A percentile compares a stretch with the other conserved stretches of the same genome.
Evolutionary conservation across 495 filamentous ascomycete genomes (phyloP).

Genomic region (Hypoxylon trugodes): DNA sequence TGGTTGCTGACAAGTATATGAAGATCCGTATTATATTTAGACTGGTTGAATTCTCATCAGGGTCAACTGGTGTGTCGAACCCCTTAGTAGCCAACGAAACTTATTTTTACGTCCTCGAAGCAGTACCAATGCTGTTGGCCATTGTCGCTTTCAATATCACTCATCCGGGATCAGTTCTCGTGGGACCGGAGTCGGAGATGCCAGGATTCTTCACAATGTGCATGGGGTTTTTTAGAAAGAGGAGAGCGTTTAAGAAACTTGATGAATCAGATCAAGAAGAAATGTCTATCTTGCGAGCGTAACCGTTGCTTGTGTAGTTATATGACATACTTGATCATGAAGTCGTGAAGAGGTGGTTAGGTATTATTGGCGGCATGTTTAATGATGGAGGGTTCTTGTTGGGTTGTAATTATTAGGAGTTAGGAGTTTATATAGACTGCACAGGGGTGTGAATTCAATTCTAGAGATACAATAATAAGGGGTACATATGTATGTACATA

Average conservation of each 20-base stretch:
- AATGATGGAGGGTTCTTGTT: no score
- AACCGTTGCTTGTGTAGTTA: not conserved
- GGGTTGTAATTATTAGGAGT: no score
- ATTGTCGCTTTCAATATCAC: slow-evolving; percentile 55
- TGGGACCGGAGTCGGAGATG: slow-evolving; percentile 51
- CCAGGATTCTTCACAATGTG: slow-evolving; percentile 25
- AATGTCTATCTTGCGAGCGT: slow-evolving; percentile 6
- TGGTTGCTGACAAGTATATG: slow-evolving; percentile 9
- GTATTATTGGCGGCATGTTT: no score
- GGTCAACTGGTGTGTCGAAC: slow-evolving; percentile 49
- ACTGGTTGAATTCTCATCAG: slow-evolving; percentile 61
- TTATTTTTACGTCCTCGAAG: slow-evolving; percentile 59
- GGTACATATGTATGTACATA: no score
- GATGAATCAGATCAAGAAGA: slow-evolving; percentile 9
- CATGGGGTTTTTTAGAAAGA: slow-evolving; percentile 7
- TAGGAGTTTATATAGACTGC: no score
- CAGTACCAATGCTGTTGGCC: slow-evolving; percentile 63
- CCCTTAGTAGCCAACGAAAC: slow-evolving; percentile 59
- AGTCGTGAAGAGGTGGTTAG: not conserved
- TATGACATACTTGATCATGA: no score
- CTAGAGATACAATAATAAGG: no score
- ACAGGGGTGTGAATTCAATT: no score
- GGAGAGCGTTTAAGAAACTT: not conserved
- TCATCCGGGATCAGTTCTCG: slow-evolving; percentile 63
- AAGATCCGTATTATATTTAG: slow-evolving; percentile 66